Evolutionary conservation across 1,284 basidiomycete genomes (phyloP), one percentile per base, ranked within the genome.

Genomic region (Moesziomyces aphidis): DNA sequence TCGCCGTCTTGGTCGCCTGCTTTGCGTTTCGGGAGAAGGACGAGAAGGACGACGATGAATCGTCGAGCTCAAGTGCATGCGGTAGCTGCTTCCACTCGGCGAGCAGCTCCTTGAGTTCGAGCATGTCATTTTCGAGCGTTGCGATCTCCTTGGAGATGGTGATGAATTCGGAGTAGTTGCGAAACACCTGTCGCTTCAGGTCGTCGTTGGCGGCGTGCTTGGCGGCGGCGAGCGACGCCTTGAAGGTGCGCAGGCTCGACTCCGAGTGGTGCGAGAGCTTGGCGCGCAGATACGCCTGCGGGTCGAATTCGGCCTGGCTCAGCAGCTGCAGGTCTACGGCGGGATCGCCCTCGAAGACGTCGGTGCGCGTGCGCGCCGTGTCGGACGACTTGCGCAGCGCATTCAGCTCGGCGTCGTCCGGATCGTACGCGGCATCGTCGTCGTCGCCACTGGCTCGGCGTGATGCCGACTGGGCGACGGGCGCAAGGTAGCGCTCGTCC

Each of bases 121-220:
- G 89, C 92, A 98, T 94, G 84, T 98, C 95, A 83, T 96, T 97
- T 87, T 99, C 96, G 13, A 99, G 89, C 0, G 93, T 92, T 8
- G 93, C 92, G 50, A 99, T 96, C 86, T 99, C 97, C 82, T 98
- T 99, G 9, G 95, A 97, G 49, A 99, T 94, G 49, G 92, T 89
- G 50, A 99, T 94, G 82, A 99, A 98, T 82, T 98, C 94, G 44
- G 93, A 91, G 82, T 98, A 99, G 86, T 86, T 86, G 26, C 81
- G 83, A 60, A 80, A 78, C 8, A 84, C 79, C 50, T 80, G 79
- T 8, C 69, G 57, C 55, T 79, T 79, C 43, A 81, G 61, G 39
- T 83, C 81, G 50, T 77, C 66, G 44, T 79, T 70, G 36, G 82
- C 79, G 7, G 72, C 76, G 19, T 71, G 61, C 39, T 79, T 77